Evolutionary conservation across 2,329 filamentous ascomycete genomes (phyloP), one percentile per base, ranked within the genome.

Genomic region (Cladosporium austrohemisphaericum): DNA sequence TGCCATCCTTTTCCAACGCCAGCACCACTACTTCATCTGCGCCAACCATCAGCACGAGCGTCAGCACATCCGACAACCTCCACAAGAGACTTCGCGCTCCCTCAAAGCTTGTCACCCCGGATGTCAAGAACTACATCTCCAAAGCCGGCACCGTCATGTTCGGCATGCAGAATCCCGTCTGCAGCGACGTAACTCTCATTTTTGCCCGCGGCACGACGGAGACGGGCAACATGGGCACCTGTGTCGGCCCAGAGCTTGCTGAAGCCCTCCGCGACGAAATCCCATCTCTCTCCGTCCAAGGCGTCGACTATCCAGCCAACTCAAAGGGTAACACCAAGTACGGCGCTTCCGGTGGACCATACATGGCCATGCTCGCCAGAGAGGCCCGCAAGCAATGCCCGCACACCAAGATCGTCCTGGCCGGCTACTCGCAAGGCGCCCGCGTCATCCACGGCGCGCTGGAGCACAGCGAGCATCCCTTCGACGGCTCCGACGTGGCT

Each of bases 131-230:
- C 43, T 46, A 36, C 43, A 29, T 46, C 43, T 13, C 31, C 22
- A 19, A 36, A 36, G 10, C n/a, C 11, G 23, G 43, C 23, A 36
- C 32, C 20, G 20, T 33, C 31, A 46, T 46, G 43, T 46, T 36
- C 22, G 43, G 43, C 43, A 36, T 46, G 43, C 43, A 46, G 23
- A 54, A 52, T 49, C 52, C 47, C 31, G 52, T 47, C 41, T 76
- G 73, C 64, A 71, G 70, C 48, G 61, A 67, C 19, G 70, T 77
- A 53, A 80, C 77, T 3, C 63, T 80, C 41, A 72, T 81, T 55
- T 81, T 78, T 54, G 78, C 78, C n/a, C 73, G 78, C n/a, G 78
- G 78, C 8, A 80, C 78, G 6, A 72, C 70, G 3, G 76, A 80
- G 58, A 29, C 53, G 0, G 77, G 76, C 29, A 80, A 78, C 53